Conservation (phyloP, 1,139 yeast species). For the Entelexis paramagnoliae region DNA sequence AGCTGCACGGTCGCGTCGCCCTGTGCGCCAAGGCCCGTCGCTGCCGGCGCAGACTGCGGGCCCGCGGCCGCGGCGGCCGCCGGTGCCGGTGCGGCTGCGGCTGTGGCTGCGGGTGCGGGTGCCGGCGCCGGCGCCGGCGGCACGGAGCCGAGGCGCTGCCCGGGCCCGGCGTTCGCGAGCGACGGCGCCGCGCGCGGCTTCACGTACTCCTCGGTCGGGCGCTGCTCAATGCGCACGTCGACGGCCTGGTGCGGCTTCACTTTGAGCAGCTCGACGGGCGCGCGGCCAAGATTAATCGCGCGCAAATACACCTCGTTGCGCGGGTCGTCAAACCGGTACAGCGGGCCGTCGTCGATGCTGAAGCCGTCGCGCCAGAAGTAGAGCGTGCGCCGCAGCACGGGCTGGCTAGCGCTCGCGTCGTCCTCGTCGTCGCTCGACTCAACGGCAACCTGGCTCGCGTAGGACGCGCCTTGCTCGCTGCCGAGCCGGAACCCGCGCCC, state of each 20-base stretch:
- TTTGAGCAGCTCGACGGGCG: conserved; percentile 74
- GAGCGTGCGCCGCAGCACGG: conserved; percentile 43
- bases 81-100: conserved; percentile 17
- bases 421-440: conserved; percentile 6
- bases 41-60: too few species aligned
- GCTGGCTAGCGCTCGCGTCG: conserved; percentile 13
- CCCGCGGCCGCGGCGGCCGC: too few species aligned
- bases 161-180: conserved; percentile 51
- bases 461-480: conserved; percentile 33
- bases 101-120: conserved; percentile 12
- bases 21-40: conserved; percentile 28
- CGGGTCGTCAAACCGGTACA: conserved; percentile 85
- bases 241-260: conserved; percentile 90
- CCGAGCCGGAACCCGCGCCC: conserved; percentile 85
- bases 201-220: conserved; percentile 67
- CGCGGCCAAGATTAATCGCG: conserved; percentile 81
- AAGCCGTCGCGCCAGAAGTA: conserved; percentile 97
- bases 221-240: conserved; percentile 79
- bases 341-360: conserved; percentile 81
- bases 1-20: conserved; percentile 78
- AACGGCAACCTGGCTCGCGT: background rate
- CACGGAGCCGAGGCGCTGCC: conserved; percentile 86
- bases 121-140: conserved; percentile 24
- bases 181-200: conserved; percentile 66
- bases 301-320: conserved; percentile 62